phyloP scores from a whole-genome alignment of 257 asterid species.

The Ophiorrhiza pumila region DNA sequence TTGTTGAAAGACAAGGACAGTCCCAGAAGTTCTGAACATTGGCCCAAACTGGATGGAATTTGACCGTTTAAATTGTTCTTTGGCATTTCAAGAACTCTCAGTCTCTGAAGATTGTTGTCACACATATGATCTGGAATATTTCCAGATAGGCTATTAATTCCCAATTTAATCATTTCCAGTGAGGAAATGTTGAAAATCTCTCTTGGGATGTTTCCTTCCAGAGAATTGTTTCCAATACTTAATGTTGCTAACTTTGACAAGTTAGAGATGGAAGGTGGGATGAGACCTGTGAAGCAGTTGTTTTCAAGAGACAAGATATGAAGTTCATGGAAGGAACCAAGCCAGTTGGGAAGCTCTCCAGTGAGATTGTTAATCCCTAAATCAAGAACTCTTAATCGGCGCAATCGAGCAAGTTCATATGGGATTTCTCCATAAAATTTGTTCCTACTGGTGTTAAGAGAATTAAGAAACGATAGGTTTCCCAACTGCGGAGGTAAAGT shows the following conservation, averaged over 20 bases:
- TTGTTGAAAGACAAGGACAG: constrained; percentile 15
- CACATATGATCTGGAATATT: constrained; percentile 17
- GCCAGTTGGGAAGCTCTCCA: neutral
- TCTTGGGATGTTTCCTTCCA: constrained; percentile 28
- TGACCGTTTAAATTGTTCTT: neutral
- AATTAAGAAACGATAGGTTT: neutral
- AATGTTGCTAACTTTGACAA: constrained; percentile 17
- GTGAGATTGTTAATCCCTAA: neutral
- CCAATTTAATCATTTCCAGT: neutral
- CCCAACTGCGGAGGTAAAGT: constrained; percentile 1
- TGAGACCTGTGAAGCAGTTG: constrained; percentile 20
- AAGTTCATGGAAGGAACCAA: neutral
- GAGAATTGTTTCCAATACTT: constrained; percentile 11
- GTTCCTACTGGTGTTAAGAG: neutral
- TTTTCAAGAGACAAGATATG: neutral
- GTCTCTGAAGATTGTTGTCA: neutral
- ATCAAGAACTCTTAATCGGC: neutral
- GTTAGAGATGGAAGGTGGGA: constrained; percentile 22
- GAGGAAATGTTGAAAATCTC: constrained; percentile 26
- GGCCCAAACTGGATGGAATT: constrained; percentile 3
- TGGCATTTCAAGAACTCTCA: neutral
- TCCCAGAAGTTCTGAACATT: constrained; percentile 13
- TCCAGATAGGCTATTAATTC: constrained; percentile 8
- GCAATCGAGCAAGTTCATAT: neutral
- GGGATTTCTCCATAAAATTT: neutral